Evolutionary conservation across 352 stramenopile species (phyloP), one percentile per base, ranked within the genome.

Genomic region (Plasmopara viticola): DNA sequence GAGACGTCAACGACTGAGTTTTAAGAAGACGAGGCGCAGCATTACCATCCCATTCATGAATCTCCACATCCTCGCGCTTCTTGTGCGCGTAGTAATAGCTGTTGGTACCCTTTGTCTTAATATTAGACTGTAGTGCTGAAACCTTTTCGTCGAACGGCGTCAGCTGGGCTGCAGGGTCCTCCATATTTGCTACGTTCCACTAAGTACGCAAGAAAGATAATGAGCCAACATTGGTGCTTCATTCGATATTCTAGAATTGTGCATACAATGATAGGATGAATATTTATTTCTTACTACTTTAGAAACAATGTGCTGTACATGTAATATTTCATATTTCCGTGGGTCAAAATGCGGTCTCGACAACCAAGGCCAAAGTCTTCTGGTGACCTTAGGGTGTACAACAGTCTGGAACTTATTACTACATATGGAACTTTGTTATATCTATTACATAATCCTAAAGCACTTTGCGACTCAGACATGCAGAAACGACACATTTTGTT

Each of bases 81-180:
- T 91, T 90, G 66, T 94, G 83, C 17, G 83, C 83, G 53, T 94
- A 94, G 56, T 94, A 94, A 64, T 94, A 94, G 62, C 76, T 88
- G 68, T 94, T 94, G 41, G 74, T 69, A 20, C 80, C 83, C 63
- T 90, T 91, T 28, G 47, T 75, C 58, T 82, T 83, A 62, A 94
- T 94, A 58, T 94, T 94, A 20, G 58, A 70, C 40, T 94, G 79
- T 51, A 93, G 62, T 37, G 80, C 83, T 44, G 83, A 94, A 40
- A 55, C 56, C 17, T 70, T 55, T 25, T 47, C 39, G 4, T 15
- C 30, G 5, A 33, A 20, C 25, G 43, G n/a, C 34, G 35, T 41
- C 31, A 15, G 9, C 30, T 39, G 14, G 6, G 42, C 48, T 12
- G 44, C 37, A 4, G 62, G 55, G 46, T 61, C 64, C 20, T 71